These are phyloP conservation scores for Penicillium occitanis DNA, from an alignment of 2,329 filamentous ascomycete genomes.

Conservation along the genomic window DNA sequence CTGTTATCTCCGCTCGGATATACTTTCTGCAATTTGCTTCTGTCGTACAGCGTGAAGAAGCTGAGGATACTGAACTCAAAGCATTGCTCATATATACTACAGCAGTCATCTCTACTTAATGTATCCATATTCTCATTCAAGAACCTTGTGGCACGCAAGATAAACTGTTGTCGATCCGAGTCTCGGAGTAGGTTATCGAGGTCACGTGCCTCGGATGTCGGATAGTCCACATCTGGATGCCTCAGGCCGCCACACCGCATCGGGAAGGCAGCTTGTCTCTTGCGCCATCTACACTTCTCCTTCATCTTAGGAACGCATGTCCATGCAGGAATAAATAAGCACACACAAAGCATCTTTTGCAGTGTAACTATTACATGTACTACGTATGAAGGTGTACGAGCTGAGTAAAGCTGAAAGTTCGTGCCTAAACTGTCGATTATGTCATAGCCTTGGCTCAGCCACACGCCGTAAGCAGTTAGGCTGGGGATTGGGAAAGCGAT, in stretches of 20 bases:
- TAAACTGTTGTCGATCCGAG: background rate
- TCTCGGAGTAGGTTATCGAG: background rate
- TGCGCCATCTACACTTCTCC: background rate
- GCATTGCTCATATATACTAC: background rate
- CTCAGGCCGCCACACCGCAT: background rate
- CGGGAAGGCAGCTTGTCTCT: conserved; percentile 1
- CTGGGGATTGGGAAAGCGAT: background rate
- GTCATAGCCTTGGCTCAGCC: conserved; percentile 21
- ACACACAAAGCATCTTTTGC: background rate
- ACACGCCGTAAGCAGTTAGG: conserved; percentile 7
- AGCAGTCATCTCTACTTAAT: background rate
- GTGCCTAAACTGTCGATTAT: conserved; percentile 16
- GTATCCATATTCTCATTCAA: background rate
- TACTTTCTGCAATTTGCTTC: background rate
- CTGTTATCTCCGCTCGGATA: conserved; percentile 1
- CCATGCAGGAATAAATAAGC: background rate
- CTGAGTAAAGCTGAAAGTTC: background rate
- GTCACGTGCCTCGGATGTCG: conserved; percentile 1
- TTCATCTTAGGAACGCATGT: background rate
- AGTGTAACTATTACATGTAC: background rate
- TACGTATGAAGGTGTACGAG: background rate
- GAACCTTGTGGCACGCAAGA: background rate
- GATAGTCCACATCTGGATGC: background rate
- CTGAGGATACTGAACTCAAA: background rate
- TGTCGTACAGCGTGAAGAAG: background rate